Conservation (phyloP, 1,139 yeast genomes). For the Hemisphaericaspora lyxosophila region DNA sequence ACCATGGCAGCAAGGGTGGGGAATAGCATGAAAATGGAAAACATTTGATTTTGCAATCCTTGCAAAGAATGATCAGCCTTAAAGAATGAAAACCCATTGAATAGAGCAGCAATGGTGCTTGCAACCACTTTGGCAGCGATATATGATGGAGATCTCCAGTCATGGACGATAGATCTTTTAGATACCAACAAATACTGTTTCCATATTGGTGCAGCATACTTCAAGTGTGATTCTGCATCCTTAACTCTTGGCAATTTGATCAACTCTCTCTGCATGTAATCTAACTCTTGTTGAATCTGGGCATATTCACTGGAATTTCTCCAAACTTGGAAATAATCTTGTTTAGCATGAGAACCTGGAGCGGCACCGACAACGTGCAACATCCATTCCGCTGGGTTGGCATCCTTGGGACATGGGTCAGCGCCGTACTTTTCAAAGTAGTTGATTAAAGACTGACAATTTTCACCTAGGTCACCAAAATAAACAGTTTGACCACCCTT, state of each 20-base stretch:
- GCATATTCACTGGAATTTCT: conserved; percentile 24
- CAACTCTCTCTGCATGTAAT: conserved; percentile 31
- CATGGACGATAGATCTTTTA: conserved; percentile 29
- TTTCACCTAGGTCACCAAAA: conserved; percentile 62
- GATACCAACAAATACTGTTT: conserved; percentile 24
- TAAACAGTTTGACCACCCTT: conserved; percentile 60
- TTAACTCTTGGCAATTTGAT: conserved; percentile 23
- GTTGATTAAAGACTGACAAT: conserved; percentile 45
- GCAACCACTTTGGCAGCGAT: conserved; percentile 39
- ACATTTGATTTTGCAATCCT: conserved; percentile 49
- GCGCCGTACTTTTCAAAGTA: conserved; percentile 60
- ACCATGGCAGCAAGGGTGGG: conserved; percentile 48
- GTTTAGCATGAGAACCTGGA: conserved; percentile 32
- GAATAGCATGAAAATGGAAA: conserved; percentile 54
- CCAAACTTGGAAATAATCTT: conserved; percentile 35
- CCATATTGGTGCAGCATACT: conserved; percentile 25
- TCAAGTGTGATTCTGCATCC: conserved; percentile 19
- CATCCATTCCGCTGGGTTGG: conserved; percentile 59
- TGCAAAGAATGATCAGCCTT: conserved; percentile 28
- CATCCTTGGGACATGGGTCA: conserved; percentile 36
- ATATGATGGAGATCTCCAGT: conserved; percentile 46
- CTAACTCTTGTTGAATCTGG: conserved; percentile 23
- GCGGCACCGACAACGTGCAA: conserved; percentile 49
- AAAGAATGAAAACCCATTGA: conserved; percentile 46
- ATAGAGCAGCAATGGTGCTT: conserved; percentile 37